Conservation (phyloP, 441 rosid species). For the Adansonia rubrostipa region DNA sequence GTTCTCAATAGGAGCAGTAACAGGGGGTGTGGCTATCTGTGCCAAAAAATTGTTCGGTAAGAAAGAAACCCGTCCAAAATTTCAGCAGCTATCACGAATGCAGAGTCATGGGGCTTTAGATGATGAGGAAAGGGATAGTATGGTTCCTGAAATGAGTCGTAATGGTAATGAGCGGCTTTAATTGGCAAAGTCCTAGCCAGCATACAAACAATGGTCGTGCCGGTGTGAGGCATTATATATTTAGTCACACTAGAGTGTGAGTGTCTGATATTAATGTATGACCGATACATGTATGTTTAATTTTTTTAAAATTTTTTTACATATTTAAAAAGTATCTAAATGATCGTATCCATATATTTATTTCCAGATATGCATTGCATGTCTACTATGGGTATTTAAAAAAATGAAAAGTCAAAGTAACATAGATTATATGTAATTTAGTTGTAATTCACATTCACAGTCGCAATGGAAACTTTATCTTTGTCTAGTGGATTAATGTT, state of each 20-base stretch:
- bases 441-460: not conserved
- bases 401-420: too few species aligned
- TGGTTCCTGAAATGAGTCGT: slow-evolving; percentile 21
- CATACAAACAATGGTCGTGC: not conserved
- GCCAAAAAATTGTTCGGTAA: slow-evolving; percentile 22
- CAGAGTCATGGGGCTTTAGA: slow-evolving; percentile 20
- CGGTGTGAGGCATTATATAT: not conserved
- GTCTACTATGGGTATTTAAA: too few species aligned
- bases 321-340: not conserved
- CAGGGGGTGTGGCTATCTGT: slow-evolving; percentile 19
- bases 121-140: slow-evolving; percentile 23
- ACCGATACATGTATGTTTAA: too few species aligned
- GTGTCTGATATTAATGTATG: too few species aligned
- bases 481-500: not conserved
- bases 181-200: not conserved
- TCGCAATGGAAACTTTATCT: not conserved
- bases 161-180: not conserved
- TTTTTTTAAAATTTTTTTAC: too few species aligned
- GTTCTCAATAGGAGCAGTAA: slow-evolving; percentile 27
- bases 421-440: not conserved
- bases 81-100: slow-evolving; percentile 29
- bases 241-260: too few species aligned
- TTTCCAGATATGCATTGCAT: too few species aligned
- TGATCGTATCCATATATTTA: too few species aligned
- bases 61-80: slow-evolving; percentile 13